phyloP scores from a whole-genome alignment of 768 basidiomycete species.

The Tremella yokohamensis region DNA sequence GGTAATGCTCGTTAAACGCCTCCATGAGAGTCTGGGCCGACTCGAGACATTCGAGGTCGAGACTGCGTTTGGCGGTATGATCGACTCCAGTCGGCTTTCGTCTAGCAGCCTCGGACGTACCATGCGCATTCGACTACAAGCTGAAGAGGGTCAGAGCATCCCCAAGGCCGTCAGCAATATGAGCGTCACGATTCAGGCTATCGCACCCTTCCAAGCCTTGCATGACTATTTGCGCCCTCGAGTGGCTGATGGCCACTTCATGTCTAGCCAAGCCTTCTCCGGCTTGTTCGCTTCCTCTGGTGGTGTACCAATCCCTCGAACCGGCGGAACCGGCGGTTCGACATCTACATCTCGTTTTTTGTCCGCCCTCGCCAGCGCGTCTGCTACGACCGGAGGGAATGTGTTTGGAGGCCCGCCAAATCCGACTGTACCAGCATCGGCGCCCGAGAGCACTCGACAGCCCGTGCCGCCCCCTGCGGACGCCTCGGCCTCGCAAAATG shows the following conservation, averaged over 20 bases:
- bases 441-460: slow-evolving; percentile 27
- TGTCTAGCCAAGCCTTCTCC: slow-evolving; percentile 21
- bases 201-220: slow-evolving; percentile 94
- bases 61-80: slow-evolving; percentile 68
- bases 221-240: slow-evolving; percentile 88
- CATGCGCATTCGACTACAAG: slow-evolving; percentile 80
- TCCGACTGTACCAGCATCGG: slow-evolving; percentile 32
- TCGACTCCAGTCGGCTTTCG: slow-evolving; percentile 61
- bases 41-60: slow-evolving; percentile 95
- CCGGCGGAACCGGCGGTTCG: slow-evolving; percentile 50
- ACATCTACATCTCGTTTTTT: slow-evolving; percentile 24
- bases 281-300: slow-evolving; percentile 76
- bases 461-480: slow-evolving; percentile 46
- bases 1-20: slow-evolving; percentile 79
- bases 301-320: slow-evolving; percentile 52
- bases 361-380: slow-evolving; percentile 31
- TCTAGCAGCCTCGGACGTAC: slow-evolving; percentile 92
- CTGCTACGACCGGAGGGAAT: slow-evolving; percentile 11
- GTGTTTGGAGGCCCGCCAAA: too few species aligned
- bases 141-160: slow-evolving; percentile 81
- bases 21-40: slow-evolving; percentile 90
- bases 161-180: slow-evolving; percentile 75
- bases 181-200: slow-evolving; percentile 95
- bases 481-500: slow-evolving; percentile 46
- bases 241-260: slow-evolving; percentile 35